Evolutionary conservation across 2,329 filamentous ascomycete species (phyloP).

Genomic region (Aspergillus sp.): DNA sequence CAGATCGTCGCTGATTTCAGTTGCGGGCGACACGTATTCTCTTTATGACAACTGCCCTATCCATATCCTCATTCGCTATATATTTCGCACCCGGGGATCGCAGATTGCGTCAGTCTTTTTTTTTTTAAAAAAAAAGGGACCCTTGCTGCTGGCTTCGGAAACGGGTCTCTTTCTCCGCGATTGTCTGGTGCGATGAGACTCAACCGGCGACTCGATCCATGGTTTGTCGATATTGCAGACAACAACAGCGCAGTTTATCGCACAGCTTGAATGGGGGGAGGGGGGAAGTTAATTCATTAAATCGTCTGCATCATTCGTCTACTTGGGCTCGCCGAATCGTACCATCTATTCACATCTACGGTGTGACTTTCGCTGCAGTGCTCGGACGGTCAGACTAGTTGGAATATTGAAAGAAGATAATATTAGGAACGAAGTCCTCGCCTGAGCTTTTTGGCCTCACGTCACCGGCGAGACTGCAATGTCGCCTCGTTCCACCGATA

Average conservation of each 20-base stretch:
- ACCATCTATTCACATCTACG: not conserved
- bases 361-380: not conserved
- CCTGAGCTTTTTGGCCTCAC: not conserved
- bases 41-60: not conserved
- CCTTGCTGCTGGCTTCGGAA: not conserved
- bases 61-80: not conserved
- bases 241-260: not conserved
- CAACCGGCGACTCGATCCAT: not conserved
- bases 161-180: slow-evolving; percentile 4
- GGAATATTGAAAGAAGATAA: not conserved
- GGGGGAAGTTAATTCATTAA: slow-evolving; percentile 7
- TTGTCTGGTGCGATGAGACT: slow-evolving; percentile 9
- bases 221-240: not conserved
- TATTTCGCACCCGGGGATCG: not conserved
- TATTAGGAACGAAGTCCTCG: not conserved
- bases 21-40: slow-evolving; percentile 2
- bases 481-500: slow-evolving; percentile 33
- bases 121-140: too few relatives aligned
- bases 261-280: slow-evolving; percentile 9
- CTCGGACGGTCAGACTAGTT: not conserved
- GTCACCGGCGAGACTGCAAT: slow-evolving; percentile 34
- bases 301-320: not conserved
- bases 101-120: not conserved
- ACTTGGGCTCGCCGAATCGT: not conserved
- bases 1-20: slow-evolving; percentile 7